These are phyloP conservation scores for Hymenoscyphus fraxineus DNA, from an alignment of 2,329 filamentous ascomycete genomes.

Conservation along the genomic window DNA sequence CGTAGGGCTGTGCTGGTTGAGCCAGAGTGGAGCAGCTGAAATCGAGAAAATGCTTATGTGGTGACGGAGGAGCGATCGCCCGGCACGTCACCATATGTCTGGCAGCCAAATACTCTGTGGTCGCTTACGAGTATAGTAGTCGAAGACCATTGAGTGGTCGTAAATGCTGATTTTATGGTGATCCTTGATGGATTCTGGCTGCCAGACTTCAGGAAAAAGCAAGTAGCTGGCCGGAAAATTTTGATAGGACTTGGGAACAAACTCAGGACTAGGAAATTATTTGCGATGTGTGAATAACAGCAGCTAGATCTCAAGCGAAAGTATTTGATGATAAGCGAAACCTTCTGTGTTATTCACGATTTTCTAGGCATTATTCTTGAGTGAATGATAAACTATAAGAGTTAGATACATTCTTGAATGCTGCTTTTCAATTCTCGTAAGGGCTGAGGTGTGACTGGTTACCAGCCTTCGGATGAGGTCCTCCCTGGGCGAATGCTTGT, in stretches of 20 bases:
- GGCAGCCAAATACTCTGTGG: no score
- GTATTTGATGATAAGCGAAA: not conserved
- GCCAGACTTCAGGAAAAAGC: not conserved
- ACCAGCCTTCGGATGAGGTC: not conserved
- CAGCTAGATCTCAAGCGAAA: not conserved
- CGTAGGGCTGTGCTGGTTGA: not conserved
- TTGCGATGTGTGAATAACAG: not conserved
- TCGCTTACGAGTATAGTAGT: no score
- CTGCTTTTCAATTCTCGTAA: not conserved
- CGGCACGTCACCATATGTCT: no score
- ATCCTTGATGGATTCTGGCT: not conserved
- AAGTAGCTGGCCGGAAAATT: not conserved
- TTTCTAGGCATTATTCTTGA: not conserved
- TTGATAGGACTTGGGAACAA: not conserved
- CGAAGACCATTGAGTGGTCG: not conserved
- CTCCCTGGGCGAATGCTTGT: not conserved
- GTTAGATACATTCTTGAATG: not conserved
- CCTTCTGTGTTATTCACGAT: not conserved
- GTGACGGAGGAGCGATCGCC: not conserved
- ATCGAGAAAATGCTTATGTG: not conserved
- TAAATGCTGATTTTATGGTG: not conserved
- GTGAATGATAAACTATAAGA: not conserved
- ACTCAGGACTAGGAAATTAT: not conserved
- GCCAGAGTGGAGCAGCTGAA: conserved; percentile 3
- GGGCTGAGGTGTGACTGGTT: not conserved